These are phyloP conservation scores for Kitagawia praeruptora DNA, from an alignment of 129 eudicot species.

Conservation along the genomic window DNA sequence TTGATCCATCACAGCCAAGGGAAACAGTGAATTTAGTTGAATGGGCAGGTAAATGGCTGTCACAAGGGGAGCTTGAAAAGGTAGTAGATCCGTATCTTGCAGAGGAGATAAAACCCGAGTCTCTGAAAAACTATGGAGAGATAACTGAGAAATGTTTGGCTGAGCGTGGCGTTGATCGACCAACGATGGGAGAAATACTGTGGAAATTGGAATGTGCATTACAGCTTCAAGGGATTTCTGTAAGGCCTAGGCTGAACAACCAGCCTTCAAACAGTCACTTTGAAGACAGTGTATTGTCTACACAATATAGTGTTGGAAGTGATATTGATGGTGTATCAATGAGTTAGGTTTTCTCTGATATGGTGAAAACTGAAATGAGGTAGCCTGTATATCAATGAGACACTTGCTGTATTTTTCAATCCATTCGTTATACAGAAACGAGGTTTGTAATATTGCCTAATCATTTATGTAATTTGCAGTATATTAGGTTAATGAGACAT, in stretches of 20 bases:
- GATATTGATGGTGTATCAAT: constrained; percentile 52
- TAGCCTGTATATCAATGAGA: constrained; percentile 3
- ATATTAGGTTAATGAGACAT: too few species aligned
- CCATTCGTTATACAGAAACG: neutral
- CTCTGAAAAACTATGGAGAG: constrained; percentile 38
- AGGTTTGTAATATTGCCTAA: neutral
- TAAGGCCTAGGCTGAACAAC: constrained; percentile 2
- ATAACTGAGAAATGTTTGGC: constrained; percentile 59
- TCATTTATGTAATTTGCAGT: neutral
- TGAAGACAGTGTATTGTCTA: constrained; percentile 27
- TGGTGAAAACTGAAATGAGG: constrained; percentile 55
- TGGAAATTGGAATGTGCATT: constrained; percentile 42
- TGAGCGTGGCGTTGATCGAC: constrained; percentile 43
- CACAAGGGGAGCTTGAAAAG: constrained; percentile 34
- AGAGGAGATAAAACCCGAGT: constrained; percentile 38
- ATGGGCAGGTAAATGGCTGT: constrained; percentile 35
- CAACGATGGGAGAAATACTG: constrained; percentile 30
- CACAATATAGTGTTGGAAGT: constrained; percentile 36
- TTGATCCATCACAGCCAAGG: constrained; percentile 57
- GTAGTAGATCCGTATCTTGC: constrained; percentile 40
- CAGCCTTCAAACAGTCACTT: constrained; percentile 12
- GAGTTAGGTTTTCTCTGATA: constrained; percentile 58
- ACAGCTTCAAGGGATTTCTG: constrained; percentile 31
- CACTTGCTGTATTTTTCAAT: neutral
- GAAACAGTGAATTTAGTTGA: constrained; percentile 64